Conservation (phyloP, 2,329 filamentous ascomycete genomes). For the Eutypella sp. region DNA sequence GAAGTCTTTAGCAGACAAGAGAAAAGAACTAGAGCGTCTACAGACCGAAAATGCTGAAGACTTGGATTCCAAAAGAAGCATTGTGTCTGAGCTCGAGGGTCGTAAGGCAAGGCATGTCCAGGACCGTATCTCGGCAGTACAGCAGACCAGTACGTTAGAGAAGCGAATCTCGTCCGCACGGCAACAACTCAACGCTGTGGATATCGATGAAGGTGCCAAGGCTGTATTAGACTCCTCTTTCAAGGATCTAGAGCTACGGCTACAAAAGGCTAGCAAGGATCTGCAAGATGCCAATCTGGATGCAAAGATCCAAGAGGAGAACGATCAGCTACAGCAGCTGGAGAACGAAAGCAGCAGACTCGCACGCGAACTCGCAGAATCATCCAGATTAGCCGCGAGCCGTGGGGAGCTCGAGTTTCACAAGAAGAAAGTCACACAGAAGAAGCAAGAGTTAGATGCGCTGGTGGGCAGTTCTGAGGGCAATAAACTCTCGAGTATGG, state of each 20-base stretch:
- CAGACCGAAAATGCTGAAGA: slow-evolving; percentile 71
- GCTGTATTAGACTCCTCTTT: slow-evolving; percentile 71
- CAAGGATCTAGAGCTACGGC: slow-evolving; percentile 59
- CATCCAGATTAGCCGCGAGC: slow-evolving; percentile 74
- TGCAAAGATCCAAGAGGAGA: slow-evolving; percentile 60
- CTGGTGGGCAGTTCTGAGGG: slow-evolving; percentile 66
- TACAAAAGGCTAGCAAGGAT: slow-evolving; percentile 59
- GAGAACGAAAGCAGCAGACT: slow-evolving; percentile 70
- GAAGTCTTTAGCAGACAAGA: slow-evolving; percentile 73
- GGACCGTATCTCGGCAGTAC: slow-evolving; percentile 67
- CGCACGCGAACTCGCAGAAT: slow-evolving; percentile 76
- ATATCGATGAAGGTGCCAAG: slow-evolving; percentile 80
- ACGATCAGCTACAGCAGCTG: slow-evolving; percentile 59
- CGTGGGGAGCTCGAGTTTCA: slow-evolving; percentile 79
- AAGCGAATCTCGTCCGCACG: slow-evolving; percentile 63
- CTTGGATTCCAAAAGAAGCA: slow-evolving; percentile 64
- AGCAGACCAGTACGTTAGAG: slow-evolving; percentile 70
- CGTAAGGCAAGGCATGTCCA: slow-evolving; percentile 68
- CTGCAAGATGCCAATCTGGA: slow-evolving; percentile 65
- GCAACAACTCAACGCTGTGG: slow-evolving; percentile 63
- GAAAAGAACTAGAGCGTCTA: slow-evolving; percentile 67
- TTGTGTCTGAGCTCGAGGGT: slow-evolving; percentile 69
- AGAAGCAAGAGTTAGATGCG: slow-evolving; percentile 70
- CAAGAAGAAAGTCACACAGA: slow-evolving; percentile 72
- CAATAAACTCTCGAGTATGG: slow-evolving; percentile 59